Percentiles rank a stretch among this genome's conserved stretches.
phyloP scores from a whole-genome alignment of 148 eudicot genomes.

The Amaranthus palmeri region DNA sequence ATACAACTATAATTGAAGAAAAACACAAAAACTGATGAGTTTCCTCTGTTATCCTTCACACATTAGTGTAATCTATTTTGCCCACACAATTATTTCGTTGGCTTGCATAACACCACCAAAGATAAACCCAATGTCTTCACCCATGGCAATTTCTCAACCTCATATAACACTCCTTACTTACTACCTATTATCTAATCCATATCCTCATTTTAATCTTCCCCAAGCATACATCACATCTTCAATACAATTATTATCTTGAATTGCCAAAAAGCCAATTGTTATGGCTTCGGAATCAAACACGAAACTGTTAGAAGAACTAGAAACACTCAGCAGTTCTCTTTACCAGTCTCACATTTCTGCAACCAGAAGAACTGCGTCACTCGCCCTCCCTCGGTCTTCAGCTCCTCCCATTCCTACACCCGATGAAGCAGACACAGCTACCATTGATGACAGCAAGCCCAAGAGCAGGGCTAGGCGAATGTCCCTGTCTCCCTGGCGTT shows the following conservation, averaged over 20 bases:
- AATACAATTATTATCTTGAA: background rate
- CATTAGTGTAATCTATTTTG: constrained; percentile 3
- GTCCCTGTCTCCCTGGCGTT: constrained; percentile 89
- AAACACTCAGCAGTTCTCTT: constrained; percentile 64
- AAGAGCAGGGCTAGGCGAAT: constrained; percentile 66
- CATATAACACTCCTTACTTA: constrained; percentile 24
- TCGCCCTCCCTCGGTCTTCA: constrained; percentile 59
- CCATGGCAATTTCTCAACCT: constrained; percentile 53
- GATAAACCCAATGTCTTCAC: constrained; percentile 16
- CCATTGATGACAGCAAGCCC: constrained; percentile 23
- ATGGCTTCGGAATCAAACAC: constrained; percentile 47
- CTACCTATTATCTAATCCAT: constrained; percentile 5
- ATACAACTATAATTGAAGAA: background rate
- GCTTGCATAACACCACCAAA: constrained; percentile 41
- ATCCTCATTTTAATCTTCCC: constrained; percentile 15
- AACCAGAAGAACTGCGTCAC: constrained; percentile 65
- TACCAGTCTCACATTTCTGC: constrained; percentile 52
- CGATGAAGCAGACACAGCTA: constrained; percentile 27
- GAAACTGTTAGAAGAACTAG: constrained; percentile 69
- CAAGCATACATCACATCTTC: background rate
- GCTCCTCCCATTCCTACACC: constrained; percentile 46
- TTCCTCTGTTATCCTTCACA: constrained; percentile 36
- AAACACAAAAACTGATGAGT: background rate
- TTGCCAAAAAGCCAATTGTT: background rate
- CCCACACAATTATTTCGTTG: constrained; percentile 44